phyloP scores from a whole-genome alignment of 169 alveolate genomes.

The Eimeria praecox region DNA sequence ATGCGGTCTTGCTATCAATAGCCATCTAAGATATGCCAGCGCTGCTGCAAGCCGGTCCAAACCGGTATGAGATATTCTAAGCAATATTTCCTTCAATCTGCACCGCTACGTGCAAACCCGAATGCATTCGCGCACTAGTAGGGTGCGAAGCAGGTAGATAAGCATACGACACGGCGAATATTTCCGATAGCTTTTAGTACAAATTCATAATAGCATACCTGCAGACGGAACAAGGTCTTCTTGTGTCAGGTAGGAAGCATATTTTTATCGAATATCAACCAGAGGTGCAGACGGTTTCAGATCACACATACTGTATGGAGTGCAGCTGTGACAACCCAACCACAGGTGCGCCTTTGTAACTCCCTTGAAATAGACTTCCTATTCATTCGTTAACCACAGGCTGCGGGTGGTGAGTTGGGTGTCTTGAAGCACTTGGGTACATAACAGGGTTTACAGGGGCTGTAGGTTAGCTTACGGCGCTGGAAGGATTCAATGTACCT shows the following conservation, averaged over 20 bases:
- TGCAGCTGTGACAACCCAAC: slow-evolving; percentile 75
- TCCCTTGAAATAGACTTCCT: background rate
- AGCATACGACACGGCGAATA: background rate
- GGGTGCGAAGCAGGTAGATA: slow-evolving; percentile 30
- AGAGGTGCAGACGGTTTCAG: background rate
- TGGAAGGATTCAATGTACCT: slow-evolving; percentile 78
- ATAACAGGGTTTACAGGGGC: background rate
- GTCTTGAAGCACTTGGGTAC: background rate
- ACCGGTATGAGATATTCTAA: slow-evolving; percentile 43
- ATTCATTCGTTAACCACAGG: slow-evolving; percentile 19
- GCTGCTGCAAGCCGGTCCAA: slow-evolving; percentile 80
- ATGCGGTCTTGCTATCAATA: background rate
- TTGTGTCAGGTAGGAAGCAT: slow-evolving; percentile 63
- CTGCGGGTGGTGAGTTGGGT: slow-evolving; percentile 73
- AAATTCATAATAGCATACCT: slow-evolving; percentile 12
- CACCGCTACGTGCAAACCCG: background rate
- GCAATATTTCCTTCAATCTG: background rate
- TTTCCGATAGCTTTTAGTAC: background rate
- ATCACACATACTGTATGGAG: slow-evolving; percentile 74
- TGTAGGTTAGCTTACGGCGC: slow-evolving; percentile 79
- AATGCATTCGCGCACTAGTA: background rate
- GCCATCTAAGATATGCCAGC: slow-evolving; percentile 64
- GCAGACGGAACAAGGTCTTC: slow-evolving; percentile 78
- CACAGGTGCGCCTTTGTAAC: slow-evolving; percentile 16
- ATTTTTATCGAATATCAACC: background rate